Base-by-base conservation (phyloP, 805 yeast species). In the Teunomyces aglyptinius region DNA sequence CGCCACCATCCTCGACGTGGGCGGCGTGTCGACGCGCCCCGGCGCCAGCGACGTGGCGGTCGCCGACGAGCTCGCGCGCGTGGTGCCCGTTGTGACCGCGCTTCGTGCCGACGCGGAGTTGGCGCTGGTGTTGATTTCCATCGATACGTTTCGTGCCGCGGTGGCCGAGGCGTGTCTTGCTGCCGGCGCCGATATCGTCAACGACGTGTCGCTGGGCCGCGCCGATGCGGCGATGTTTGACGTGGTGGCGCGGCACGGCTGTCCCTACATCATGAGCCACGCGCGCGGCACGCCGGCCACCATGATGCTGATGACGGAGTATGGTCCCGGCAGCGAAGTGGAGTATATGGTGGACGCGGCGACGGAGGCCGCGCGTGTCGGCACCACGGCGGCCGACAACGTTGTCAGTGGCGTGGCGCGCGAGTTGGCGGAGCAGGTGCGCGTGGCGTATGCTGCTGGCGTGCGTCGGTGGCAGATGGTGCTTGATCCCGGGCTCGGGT, bases 11-110 rank as follows among this genome's bases (percentile, higher is more conserved):
- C 73, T 94, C 32, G 99, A 94, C 63, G 77, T 94, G 45, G 99
- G 99, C 6, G 99, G 99, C 1, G 88, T 89, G 47, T 89, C 97
- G 1, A 94, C 99, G 0, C 77, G 95, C 43, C 99, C 99, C 0
- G 89, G 89, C 1, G 81, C 95, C 1, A 57, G 53, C 0, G 88
- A 81, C 45, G 83, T 86, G 0, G 77, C 2, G 76, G 63, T 16
- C 77, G 76, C n/a, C n/a, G 91, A 80, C 46, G 99, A 94, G 61
- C 55, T 86, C 40, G 57, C 56, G 2, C 67, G 98, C 36, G 85
- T 91, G 0, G 61, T 88, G 5, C 94, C 94, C 0, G 77, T 86
- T 0, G 74, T 94, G 2, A 61, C 75, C 49, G 81, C 80, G 0
- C 77, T 90, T 16, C 77, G 95, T 49, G 49, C 62, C 18, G 62